Evolutionary conservation across 1,284 basidiomycete genomes (phyloP).

Genomic region (Cystobasidium pallidum): DNA sequence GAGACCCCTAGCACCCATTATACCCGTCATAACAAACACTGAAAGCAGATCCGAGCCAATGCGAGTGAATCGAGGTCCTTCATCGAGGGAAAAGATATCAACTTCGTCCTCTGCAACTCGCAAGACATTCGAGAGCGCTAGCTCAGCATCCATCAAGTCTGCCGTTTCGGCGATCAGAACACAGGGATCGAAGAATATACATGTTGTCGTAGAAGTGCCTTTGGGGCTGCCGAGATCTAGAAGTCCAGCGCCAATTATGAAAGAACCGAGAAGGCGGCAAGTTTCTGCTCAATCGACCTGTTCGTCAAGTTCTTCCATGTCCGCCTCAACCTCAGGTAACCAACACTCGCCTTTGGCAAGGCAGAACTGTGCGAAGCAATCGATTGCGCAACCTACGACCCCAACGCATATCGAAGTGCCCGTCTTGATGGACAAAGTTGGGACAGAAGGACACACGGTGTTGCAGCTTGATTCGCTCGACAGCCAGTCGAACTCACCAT

Average conservation of each 20-base stretch:
- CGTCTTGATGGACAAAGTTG: too few species aligned
- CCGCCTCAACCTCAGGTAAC: not conserved
- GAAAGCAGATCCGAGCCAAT: not conserved
- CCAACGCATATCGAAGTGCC: not conserved
- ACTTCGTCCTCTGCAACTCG: not conserved
- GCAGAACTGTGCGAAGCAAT: not conserved
- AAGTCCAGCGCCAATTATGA: not conserved
- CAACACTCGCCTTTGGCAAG: not conserved
- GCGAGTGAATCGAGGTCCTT: too few species aligned
- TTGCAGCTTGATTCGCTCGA: too few species aligned
- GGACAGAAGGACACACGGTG: too few species aligned
- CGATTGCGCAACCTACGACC: not conserved
- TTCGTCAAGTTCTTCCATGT: not conserved
- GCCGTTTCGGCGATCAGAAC: not conserved
- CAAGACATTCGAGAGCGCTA: not conserved
- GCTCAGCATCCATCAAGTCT: not conserved
- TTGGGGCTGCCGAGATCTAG: slow-evolving; percentile 22
- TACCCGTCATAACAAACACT: not conserved
- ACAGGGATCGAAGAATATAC: not conserved
- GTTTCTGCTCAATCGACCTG: not conserved
- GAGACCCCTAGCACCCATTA: slow-evolving; percentile 21
- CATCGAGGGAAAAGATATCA: not conserved
- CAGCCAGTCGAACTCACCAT: not conserved
- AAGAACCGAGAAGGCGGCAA: not conserved
- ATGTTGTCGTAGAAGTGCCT: slow-evolving; percentile 20